phyloP scores from a whole-genome alignment of 371 early-diverging fungal genomes.

The Mortierella sp. region DNA sequence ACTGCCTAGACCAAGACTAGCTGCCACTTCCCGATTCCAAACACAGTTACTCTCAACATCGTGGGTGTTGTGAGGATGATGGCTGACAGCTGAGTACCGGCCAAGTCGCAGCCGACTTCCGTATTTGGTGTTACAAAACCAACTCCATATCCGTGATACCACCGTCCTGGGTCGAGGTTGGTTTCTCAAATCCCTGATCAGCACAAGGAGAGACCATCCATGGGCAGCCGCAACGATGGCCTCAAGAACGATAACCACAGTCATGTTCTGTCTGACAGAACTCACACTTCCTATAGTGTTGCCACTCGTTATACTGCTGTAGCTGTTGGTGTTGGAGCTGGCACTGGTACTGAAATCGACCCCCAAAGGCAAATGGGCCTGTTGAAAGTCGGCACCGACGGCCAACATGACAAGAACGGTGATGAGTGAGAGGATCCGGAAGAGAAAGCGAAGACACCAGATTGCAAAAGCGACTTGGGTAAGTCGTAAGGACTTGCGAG shows the following conservation, averaged over 20 bases:
- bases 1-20: conserved; percentile 17
- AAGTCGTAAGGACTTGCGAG: conserved; percentile 30
- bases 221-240: conserved; percentile 31
- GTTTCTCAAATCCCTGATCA: conserved; percentile 39
- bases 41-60: neutral
- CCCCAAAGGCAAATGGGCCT: neutral
- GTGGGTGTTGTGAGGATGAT: neutral
- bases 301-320: neutral
- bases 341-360: neutral
- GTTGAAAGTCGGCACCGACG: conserved; percentile 7
- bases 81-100: neutral
- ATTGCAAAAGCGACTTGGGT: conserved; percentile 40
- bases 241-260: conserved; percentile 23
- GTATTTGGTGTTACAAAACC: conserved; percentile 29
- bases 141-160: conserved; percentile 19
- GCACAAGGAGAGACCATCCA: conserved; percentile 41
- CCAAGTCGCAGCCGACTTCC: conserved; percentile 12
- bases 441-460: conserved; percentile 46
- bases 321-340: neutral
- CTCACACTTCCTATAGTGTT: neutral
- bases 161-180: conserved; percentile 34
- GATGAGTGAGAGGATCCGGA: conserved; percentile 29
- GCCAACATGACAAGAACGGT: conserved; percentile 33
- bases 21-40: conserved; percentile 28
- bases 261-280: conserved; percentile 1